Evolutionary conservation across 2,329 filamentous ascomycete species (phyloP), one percentile per base, ranked within the genome.

Genomic region (Exophiala spinifera): DNA sequence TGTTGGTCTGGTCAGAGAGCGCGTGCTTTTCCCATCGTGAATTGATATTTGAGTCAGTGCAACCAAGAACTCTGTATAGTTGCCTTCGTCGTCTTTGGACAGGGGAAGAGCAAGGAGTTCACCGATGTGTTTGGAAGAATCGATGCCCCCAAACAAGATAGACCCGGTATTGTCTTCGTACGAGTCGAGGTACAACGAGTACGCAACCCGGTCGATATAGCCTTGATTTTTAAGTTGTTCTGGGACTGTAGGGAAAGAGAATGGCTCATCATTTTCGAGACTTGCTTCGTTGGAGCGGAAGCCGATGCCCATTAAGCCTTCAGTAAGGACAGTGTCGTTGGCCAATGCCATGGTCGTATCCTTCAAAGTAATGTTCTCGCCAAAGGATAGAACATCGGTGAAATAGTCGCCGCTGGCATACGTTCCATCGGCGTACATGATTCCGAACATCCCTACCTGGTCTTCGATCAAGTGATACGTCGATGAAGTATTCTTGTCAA

Each of bases 201-300:
- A 61, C 10, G 56, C 53, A 13, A 53, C 39, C 20, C 49, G 20
- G 43, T 52, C 54, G 23, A 61, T 59, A 10, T 53, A 25, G 5
- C 54, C 53, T 63, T 50, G 47, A 13, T 33, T 37, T 31, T 28
- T 20, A 34, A 50, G 36, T 37, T 28, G 79, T 67, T 95, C 89
- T 53, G 92, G 83, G 34, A 82, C 81, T 70, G 96, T 91, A 57
- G 89, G 83, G 57, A 84, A 74, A 67, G 96, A 96, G 50, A 97
- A 81, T 0, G 91, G 89, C 72, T 91, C 91, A 78, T 90, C 97
- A 73, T 99, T 97, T 94, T 92, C 97, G 20, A 99, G 79, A 62
- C 89, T 92, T 4, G 96, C 79, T 10, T 87, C 89, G 7, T 60
- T 57, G n/a, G 50, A 40, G n/a, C 79, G 68, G 68, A 95, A 96